Base-by-base conservation (phyloP, 2,329 filamentous ascomycete species). In the Pyricularia pennisetigena region DNA sequence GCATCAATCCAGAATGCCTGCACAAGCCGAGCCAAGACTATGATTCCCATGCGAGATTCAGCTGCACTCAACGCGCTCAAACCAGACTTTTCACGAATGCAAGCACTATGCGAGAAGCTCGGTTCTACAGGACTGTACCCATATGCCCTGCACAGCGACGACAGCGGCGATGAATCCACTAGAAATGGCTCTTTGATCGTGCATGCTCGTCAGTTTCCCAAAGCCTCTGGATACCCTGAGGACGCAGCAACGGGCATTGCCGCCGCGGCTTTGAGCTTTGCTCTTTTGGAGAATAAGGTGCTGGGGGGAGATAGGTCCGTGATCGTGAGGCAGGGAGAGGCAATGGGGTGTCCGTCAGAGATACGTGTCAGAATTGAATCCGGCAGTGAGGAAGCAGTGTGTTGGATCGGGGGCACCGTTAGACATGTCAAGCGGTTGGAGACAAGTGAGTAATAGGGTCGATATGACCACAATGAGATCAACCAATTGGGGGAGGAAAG, bases 331-430 rank as follows among this genome's bases (percentile, higher is more conserved):
- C 63, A 65, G 30, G 63, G 63, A 16, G 63, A 65, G 30, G 63
- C 63, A 20, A 65, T 65, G 63, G 63, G 63, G 2, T 65, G 29
- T 23, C 63, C 63, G 63, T 65, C 63, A 12, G 63, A 65, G 29
- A 65, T 65, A 28, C 29, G 32, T 29, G 63, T 65, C 16, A 32
- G 63, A 20, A 16, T 65, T 23, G 63, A 65, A 28, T 20, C 16
- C 3, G 63, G 24, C 16, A 30, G 29, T 12, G 63, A 65, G 20
- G 30, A 49, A 8, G 8, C 3, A 9, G 30, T 23, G 12, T 65
- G 63, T 49, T 65, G 24, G 63, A 20, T 65, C 24, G 63, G 63
- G 29, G 32, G 63, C 10, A 65, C 63, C 6, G 59, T 28, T 28
- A 62, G 59, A 62, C 26, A 62, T 62, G 59, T 62, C 28, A 28